Conservation (phyloP, 2,329 filamentous ascomycete species). For the Botryotinia convoluta region DNA sequence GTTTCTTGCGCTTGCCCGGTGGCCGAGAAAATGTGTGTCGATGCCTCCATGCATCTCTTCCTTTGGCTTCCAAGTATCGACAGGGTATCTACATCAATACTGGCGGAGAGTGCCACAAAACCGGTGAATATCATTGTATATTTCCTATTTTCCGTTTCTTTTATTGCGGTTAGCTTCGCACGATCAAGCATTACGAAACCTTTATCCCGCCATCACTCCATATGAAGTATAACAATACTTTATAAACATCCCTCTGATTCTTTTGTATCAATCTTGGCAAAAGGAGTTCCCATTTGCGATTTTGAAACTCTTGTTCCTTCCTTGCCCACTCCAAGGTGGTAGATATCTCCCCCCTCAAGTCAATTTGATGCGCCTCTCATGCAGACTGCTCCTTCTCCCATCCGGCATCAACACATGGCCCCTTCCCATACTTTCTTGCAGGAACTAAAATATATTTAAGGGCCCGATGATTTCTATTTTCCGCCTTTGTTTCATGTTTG, state of each 20-base stretch:
- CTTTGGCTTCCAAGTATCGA: not conserved
- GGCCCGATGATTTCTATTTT: not conserved
- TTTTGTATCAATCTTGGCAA: not conserved
- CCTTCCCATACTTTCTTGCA: not conserved
- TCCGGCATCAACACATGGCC: not conserved
- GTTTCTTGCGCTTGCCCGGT: too few species aligned
- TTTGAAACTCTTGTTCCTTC: not conserved
- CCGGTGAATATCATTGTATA: not conserved
- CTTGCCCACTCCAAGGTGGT: not conserved
- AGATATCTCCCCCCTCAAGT: not conserved
- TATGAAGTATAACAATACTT: not conserved
- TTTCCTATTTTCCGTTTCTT: not conserved
- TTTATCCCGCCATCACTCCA: not conserved
- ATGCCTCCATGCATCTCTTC: not conserved
- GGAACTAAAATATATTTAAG: constrained; percentile 1
- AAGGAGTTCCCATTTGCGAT: not conserved
- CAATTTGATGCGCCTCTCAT: not conserved
- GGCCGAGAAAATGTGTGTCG: not conserved
- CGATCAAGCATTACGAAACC: not conserved
- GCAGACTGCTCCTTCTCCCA: not conserved
- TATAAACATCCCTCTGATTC: not conserved
- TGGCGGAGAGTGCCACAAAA: not conserved
- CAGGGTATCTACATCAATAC: not conserved
- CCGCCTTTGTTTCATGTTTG: not conserved
- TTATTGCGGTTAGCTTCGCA: too few species aligned